These are phyloP conservation scores for Ettlia oleoabundans DNA, from an alignment of 139 green algal genomes.

Conservation along the genomic window DNA sequence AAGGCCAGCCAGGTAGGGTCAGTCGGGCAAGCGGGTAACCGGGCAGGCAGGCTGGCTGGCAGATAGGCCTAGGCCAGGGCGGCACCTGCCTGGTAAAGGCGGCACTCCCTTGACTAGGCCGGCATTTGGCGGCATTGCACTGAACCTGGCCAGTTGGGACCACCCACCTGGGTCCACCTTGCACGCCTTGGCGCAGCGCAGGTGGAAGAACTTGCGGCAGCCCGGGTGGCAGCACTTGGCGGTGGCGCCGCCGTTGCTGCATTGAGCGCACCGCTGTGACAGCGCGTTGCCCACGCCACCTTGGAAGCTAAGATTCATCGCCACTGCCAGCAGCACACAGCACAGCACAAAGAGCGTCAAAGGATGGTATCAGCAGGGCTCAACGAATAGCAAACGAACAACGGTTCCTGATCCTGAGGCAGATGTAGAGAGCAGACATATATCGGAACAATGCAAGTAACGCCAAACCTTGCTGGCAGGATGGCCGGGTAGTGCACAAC, in stretches of 20 bases:
- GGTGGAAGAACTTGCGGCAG: background rate
- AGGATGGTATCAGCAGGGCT: too few relatives aligned
- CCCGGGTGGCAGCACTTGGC: background rate
- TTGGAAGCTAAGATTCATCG: background rate
- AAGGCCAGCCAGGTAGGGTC: background rate
- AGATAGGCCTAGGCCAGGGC: too few relatives aligned
- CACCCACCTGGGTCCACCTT: background rate
- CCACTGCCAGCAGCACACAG: background rate
- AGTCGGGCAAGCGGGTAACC: background rate
- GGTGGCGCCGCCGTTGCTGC: background rate
- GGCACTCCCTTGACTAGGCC: too few relatives aligned
- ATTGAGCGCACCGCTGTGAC: background rate
- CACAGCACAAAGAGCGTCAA: background rate
- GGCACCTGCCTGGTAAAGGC: too few relatives aligned
- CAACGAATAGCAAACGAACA: too few relatives aligned
- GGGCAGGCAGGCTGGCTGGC: too few relatives aligned
- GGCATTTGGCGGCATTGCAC: too few relatives aligned
- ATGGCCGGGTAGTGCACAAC: too few relatives aligned
- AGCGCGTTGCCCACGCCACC: background rate
- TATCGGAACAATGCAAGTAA: too few relatives aligned
- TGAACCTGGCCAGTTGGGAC: background rate
- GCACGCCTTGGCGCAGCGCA: slow-evolving; percentile 6
- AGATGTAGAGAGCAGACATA: too few relatives aligned
- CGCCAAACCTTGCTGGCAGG: too few relatives aligned
- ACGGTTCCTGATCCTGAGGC: too few relatives aligned